Evolutionary conservation across 169 alveolate genomes (phyloP), one percentile per base, ranked within the genome.

Genomic region (Cyclospora cayetanensis): DNA sequence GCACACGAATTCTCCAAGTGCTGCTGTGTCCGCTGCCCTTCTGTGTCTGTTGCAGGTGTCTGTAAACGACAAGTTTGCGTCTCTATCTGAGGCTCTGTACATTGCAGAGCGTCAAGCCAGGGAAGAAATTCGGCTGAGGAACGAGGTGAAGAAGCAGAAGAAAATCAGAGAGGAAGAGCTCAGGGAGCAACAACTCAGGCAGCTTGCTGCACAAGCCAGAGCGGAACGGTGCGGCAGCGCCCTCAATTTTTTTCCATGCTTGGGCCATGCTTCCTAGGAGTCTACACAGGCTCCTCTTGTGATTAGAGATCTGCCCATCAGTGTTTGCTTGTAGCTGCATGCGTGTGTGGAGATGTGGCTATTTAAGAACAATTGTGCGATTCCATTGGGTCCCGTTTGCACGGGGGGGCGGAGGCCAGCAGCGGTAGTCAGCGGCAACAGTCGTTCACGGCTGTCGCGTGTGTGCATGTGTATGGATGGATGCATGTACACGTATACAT

Each of bases 51-150:
- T 53, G 31, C 87, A 93, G 93, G 66, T 94, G 97, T 42, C 93
- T 12, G 96, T 98, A 18, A 98, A 98, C 93, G 99, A 98, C 93
- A 98, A 97, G 91, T 98, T 98, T 91, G 99, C 99, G 4, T 95
- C 97, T 29, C 95, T 98, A 79, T 95, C 99, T 90, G 99, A 99
- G 90, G 95, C 98, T 42, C 93, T 99, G 77, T 97, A 97, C 87
- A 92, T 98, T 1, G 99, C 99, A 15, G 99, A 98, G 94, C 96
- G 98, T 72, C 96, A 98, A 85, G 99, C 99, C 0, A 96, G 99
- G 63, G 99, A 98, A 93, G 99, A 99, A 95, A 96, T 98, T 31
- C 97, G 98, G 83, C 98, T 98, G 86, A 94, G 99, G 77, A 98
- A 97, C 89, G 99, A 97, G 86, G 93, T 98, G 50, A 95, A 76